A percentile compares a stretch with the other conserved stretches of the same genome.
Conservation (phyloP, 129 eudicot species). For the Flaveria trinervia region DNA sequence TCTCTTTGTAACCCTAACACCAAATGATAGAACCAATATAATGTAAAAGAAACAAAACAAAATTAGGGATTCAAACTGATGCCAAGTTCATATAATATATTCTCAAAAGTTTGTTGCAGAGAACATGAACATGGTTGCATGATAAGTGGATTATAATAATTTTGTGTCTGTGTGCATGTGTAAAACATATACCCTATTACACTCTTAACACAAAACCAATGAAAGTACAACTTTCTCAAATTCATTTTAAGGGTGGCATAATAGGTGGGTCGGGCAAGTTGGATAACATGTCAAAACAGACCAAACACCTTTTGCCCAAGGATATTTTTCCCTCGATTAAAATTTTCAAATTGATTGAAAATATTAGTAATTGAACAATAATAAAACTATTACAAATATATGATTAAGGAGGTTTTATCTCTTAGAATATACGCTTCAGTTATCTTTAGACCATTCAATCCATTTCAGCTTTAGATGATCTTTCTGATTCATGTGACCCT, state of each 20-base stretch:
- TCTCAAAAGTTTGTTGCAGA: not conserved
- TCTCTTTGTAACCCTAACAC: slow-evolving; percentile 79
- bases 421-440: too few relatives aligned
- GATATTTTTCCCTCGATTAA: too few relatives aligned
- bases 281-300: too few relatives aligned
- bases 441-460: too few relatives aligned
- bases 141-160: too few relatives aligned
- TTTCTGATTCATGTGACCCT: not conserved
- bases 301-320: too few relatives aligned
- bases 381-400: too few relatives aligned
- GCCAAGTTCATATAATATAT: not conserved
- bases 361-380: too few relatives aligned
- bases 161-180: slow-evolving; percentile 1
- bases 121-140: not conserved
- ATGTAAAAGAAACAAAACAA: not conserved
- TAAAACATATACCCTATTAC: not conserved
- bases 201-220: not conserved
- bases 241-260: not conserved
- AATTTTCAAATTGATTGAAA: too few relatives aligned
- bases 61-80: not conserved
- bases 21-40: not conserved
- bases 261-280: too few relatives aligned
- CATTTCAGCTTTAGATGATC: too few relatives aligned
- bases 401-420: too few relatives aligned
- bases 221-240: not conserved